phyloP scores from a whole-genome alignment of 768 basidiomycete genomes.

The Tricholoma hemisulphureum region DNA sequence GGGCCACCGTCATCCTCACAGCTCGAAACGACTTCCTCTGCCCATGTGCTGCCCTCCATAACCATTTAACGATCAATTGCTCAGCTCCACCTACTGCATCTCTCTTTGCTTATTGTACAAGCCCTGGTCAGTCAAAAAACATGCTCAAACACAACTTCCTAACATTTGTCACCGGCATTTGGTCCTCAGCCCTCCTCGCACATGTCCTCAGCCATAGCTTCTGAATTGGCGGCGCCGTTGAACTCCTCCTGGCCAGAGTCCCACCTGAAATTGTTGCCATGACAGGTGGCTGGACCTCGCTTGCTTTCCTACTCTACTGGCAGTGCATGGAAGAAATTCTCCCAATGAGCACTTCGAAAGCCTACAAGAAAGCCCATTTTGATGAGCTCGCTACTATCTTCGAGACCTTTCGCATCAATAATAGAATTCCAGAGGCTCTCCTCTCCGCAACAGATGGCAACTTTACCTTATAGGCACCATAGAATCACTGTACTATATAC shows the following conservation, averaged over 20 bases:
- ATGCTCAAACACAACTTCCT: conserved; percentile 12
- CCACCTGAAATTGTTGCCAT: conserved; percentile 29
- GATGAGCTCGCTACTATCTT: neutral
- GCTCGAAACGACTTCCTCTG: conserved; percentile 14
- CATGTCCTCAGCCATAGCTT: conserved; percentile 29
- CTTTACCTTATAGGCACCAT: too few species aligned
- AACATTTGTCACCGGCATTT: conserved; percentile 11
- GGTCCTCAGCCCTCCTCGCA: conserved; percentile 6
- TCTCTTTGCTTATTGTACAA: conserved; percentile 11
- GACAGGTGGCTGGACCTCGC: conserved; percentile 31
- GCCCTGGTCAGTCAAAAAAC: neutral
- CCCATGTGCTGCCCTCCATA: conserved; percentile 14
- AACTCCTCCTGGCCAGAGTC: conserved; percentile 28
- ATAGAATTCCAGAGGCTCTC: too few species aligned
- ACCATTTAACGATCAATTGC: conserved; percentile 20
- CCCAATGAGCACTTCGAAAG: neutral
- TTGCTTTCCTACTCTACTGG: conserved; percentile 37
- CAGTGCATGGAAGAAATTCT: conserved; percentile 12
- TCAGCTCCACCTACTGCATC: conserved; percentile 7
- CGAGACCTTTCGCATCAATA: too few species aligned
- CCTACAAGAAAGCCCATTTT: neutral
- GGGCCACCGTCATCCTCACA: conserved; percentile 13
- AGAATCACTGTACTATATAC: too few species aligned
- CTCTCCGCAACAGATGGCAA: too few species aligned
- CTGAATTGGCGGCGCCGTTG: conserved; percentile 33